Evolutionary conservation across 352 stramenopile species (phyloP).

Genomic region (Pythium rhizo-oryzae): DNA sequence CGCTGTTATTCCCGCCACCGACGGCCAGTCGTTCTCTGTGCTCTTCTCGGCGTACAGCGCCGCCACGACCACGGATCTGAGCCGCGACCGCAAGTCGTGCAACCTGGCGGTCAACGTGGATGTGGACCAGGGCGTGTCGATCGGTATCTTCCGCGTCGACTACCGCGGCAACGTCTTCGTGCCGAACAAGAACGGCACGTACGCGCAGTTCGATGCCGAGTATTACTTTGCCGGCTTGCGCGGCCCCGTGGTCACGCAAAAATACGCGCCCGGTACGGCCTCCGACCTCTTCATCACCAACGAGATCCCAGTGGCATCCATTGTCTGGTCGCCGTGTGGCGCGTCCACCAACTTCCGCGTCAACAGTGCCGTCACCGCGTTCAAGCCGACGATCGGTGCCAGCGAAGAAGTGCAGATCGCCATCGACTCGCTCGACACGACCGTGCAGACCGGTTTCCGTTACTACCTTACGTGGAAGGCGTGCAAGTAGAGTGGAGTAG

Average conservation of each 20-base stretch:
- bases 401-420: constrained; percentile 50
- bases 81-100: constrained; percentile 39
- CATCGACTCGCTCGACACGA: constrained; percentile 53
- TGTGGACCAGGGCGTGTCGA: constrained; percentile 30
- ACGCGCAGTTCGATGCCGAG: constrained; percentile 48
- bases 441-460: constrained; percentile 42
- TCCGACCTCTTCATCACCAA: constrained; percentile 50
- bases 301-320: constrained; percentile 33
- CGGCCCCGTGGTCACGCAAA: constrained; percentile 33
- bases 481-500: constrained; percentile 10
- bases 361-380: constrained; percentile 44
- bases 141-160: constrained; percentile 44
- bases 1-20: constrained; percentile 25
- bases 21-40: constrained; percentile 38
- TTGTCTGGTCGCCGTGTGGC: constrained; percentile 51
- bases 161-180: constrained; percentile 50
- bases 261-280: constrained; percentile 29
- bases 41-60: constrained; percentile 37
- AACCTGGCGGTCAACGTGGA: constrained; percentile 45
- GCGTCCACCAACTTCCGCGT: constrained; percentile 53
- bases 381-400: constrained; percentile 23
- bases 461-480: constrained; percentile 44
- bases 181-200: constrained; percentile 32
- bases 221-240: constrained; percentile 54
- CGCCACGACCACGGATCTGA: constrained; percentile 29